Base-by-base conservation (phyloP, 1,139 yeast species). In the Blastobotrys niveus region DNA sequence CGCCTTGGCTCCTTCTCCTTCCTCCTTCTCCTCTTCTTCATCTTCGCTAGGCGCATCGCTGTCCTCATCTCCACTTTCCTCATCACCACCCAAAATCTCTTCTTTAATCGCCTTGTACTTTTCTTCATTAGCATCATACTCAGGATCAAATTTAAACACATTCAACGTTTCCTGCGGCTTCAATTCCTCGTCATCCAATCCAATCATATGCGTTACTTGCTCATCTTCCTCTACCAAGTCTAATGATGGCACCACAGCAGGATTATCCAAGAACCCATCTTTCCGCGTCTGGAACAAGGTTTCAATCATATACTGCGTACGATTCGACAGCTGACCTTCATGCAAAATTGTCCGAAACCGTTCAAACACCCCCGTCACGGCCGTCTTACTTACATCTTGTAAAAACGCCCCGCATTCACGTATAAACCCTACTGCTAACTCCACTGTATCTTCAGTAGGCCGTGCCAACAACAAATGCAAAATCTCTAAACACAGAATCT, bases 201-300 rank as follows among this genome's bases (percentile, higher is more conserved):
- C 76, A 14, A 83, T 61, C 38, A 73, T 65, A 59, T 86, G 93
- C 1, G 80, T 72, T 8, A 71, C 65, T 45, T 72, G 74, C 43
- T 82, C 88, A 1, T 79, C 82, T 15, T 77, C 82, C 26, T 79
- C 84, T 0, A 82, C 83, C 43, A 82, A 60, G 61, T 80, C 85
- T 45, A 80, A 62, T 10, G 66, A 73, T 29, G 64, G 62, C 2
- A 66, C 67, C 3, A 80, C 56, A 0, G 63, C 50, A 2, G 76
- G 74, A 45, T 63, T 63, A 17, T 68, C 67, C 33, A 60, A 60
- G 55, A 75, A 80, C 7, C 73, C 72, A 21, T 67, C 68, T 52
- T 77, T 71, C 36, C 86, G 66, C 31, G 70, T 58, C 48, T 70
- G 71, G 47, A 87, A 72, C 19, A 83, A 55, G 5, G 64, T 70